These are phyloP conservation scores for Camptophora hylomeconis DNA, from an alignment of 2,329 filamentous ascomycete genomes.

Conservation along the genomic window DNA sequence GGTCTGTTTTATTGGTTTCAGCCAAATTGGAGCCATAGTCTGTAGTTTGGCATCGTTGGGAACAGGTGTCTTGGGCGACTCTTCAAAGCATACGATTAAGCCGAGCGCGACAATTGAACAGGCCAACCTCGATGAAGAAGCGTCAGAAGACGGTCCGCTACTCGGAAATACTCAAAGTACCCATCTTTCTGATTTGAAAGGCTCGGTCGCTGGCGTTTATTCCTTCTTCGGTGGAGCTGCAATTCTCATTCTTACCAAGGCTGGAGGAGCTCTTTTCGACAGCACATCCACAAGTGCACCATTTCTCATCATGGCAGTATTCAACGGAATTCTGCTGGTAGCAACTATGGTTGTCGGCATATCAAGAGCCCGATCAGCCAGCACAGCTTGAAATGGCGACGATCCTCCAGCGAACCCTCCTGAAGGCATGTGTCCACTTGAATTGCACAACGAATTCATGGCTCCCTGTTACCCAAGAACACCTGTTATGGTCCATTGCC, in stretches of 20 bases:
- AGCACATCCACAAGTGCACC: slow-evolving; percentile 59
- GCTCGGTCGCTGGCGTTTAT: slow-evolving; percentile 88
- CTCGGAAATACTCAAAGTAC: slow-evolving; percentile 12
- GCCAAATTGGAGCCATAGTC: slow-evolving; percentile 92
- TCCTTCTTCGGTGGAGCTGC: slow-evolving; percentile 80
- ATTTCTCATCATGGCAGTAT: slow-evolving; percentile 86
- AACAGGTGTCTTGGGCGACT: slow-evolving; percentile 54
- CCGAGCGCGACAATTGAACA: not conserved
- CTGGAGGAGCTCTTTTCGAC: slow-evolving; percentile 81
- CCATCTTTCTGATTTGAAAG: slow-evolving; percentile 56
- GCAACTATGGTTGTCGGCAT: slow-evolving; percentile 9
- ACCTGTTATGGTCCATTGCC: too few relatives aligned
- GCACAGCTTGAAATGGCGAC: too few relatives aligned
- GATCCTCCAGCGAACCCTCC: too few relatives aligned
- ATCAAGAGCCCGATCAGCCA: too few relatives aligned
- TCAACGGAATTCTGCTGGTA: slow-evolving; percentile 60
- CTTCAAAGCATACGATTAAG: slow-evolving; percentile 12
- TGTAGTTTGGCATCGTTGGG: slow-evolving; percentile 85
- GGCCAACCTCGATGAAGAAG: not conserved
- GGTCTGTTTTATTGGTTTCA: slow-evolving; percentile 71
- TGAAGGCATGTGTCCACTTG: too few relatives aligned
- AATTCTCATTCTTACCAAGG: slow-evolving; percentile 80
- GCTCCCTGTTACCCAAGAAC: too few relatives aligned
- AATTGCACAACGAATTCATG: too few relatives aligned
- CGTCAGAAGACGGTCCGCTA: slow-evolving; percentile 3